These are phyloP conservation scores for Leccinum imitatum DNA, from an alignment of 768 basidiomycete genomes.

Conservation along the genomic window DNA sequence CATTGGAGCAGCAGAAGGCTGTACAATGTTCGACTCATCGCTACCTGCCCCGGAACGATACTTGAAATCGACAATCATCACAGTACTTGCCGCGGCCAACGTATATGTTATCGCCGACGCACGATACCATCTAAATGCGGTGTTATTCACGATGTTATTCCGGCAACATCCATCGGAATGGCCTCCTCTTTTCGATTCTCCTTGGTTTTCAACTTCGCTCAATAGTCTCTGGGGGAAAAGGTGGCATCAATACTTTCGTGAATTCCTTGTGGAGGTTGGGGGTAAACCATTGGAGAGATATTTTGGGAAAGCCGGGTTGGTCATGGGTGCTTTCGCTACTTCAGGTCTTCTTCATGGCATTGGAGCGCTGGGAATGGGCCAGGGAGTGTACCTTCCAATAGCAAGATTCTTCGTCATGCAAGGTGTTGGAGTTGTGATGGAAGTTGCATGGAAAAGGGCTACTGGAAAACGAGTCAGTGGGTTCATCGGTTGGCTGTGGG, in stretches of 20 bases:
- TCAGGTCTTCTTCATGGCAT: slow-evolving; percentile 63
- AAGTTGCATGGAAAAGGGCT: slow-evolving; percentile 42
- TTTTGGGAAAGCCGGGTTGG: slow-evolving; percentile 48
- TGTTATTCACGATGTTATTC: slow-evolving; percentile 47
- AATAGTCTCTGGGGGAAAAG: slow-evolving; percentile 57
- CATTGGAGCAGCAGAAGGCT: slow-evolving; percentile 35
- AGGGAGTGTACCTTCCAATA: slow-evolving; percentile 45
- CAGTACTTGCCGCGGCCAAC: slow-evolving; percentile 41
- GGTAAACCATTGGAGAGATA: slow-evolving; percentile 41
- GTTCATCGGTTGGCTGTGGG: slow-evolving; percentile 52
- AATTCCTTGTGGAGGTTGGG: slow-evolving; percentile 54
- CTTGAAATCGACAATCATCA: slow-evolving; percentile 44
- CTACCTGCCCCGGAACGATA: slow-evolving; percentile 35
- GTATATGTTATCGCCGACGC: slow-evolving; percentile 47
- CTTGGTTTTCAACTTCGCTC: slow-evolving; percentile 58
- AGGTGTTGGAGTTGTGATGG: slow-evolving; percentile 51
- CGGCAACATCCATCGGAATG: slow-evolving; percentile 51
- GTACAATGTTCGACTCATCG: slow-evolving; percentile 38
- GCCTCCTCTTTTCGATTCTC: slow-evolving; percentile 62
- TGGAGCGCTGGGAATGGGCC: slow-evolving; percentile 58
- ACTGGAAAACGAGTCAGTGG: slow-evolving; percentile 52
- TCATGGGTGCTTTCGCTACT: slow-evolving; percentile 58
- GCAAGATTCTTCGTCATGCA: slow-evolving; percentile 58
- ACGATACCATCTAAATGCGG: slow-evolving; percentile 41
- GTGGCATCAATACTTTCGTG: slow-evolving; percentile 71